phyloP scores from a whole-genome alignment of 169 alveolate genomes.

The Cryptosporidium sp. region DNA sequence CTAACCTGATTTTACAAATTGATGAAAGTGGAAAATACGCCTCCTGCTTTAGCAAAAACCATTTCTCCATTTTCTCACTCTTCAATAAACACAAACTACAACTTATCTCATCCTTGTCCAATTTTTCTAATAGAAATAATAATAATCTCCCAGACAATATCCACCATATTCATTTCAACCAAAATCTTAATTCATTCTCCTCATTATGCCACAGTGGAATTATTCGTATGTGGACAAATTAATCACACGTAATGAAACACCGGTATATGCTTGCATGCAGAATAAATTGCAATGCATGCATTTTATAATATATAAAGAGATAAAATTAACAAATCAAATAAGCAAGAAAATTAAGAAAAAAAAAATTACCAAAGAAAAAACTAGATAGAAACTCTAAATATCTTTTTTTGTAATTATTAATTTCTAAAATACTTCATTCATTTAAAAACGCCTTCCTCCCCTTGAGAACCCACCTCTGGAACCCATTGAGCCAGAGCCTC shows the following conservation, averaged over 20 bases:
- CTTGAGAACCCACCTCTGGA: conserved; percentile 45
- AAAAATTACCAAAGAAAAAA: background rate
- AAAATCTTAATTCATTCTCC: conserved; percentile 12
- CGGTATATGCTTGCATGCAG: conserved; percentile 6
- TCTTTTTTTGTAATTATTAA: background rate
- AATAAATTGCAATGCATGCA: background rate
- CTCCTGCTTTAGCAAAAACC: background rate
- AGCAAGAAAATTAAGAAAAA: background rate
- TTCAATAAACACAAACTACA: conserved; percentile 14
- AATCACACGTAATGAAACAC: background rate
- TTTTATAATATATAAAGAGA: background rate
- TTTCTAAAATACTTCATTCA: background rate
- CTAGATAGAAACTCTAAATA: background rate
- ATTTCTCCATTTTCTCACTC: conserved; percentile 51
- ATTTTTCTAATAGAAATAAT: background rate
- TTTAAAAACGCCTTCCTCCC: conserved; percentile 3
- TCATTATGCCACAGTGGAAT: background rate
- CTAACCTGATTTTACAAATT: background rate
- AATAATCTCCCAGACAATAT: background rate
- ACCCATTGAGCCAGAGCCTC: background rate
- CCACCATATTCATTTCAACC: conserved; percentile 7
- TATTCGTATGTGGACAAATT: conserved; percentile 44
- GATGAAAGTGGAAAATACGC: conserved; percentile 65
- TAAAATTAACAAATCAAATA: background rate
- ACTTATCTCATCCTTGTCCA: background rate